phyloP scores from a whole-genome alignment of 441 rosid species.

The Kokia cookei region DNA sequence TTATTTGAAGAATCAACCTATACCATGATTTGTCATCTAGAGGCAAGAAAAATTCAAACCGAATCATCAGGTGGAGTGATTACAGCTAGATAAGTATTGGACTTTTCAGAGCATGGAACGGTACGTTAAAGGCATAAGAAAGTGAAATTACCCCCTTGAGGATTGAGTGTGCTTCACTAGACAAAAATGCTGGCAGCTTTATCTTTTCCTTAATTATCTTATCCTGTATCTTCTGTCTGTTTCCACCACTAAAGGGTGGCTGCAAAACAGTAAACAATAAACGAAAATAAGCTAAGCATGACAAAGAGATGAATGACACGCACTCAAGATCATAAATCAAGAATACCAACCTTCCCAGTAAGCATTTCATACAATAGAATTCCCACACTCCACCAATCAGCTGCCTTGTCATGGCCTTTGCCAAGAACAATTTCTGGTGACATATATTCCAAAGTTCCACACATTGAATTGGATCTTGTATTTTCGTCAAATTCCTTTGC shows the following conservation, averaged over 20 bases:
- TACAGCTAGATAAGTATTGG: background rate
- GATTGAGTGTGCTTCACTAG: slow-evolving; percentile 55
- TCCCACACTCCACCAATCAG: slow-evolving; percentile 99
- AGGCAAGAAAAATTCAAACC: background rate
- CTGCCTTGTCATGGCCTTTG: slow-evolving; percentile 90
- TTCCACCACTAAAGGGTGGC: slow-evolving; percentile 61
- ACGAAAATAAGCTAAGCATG: background rate
- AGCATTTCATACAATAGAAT: slow-evolving; percentile 88
- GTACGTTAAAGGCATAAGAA: background rate
- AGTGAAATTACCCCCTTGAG: slow-evolving; percentile 49
- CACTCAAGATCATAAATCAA: background rate
- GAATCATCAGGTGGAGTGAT: no score
- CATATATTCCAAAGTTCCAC: slow-evolving; percentile 95
- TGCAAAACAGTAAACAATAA: slow-evolving; percentile 18
- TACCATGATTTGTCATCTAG: background rate
- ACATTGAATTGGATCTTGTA: slow-evolving; percentile 86
- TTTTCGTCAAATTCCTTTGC: slow-evolving; percentile 87
- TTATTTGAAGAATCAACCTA: background rate
- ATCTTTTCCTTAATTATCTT: slow-evolving; percentile 62
- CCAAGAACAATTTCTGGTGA: slow-evolving; percentile 94
- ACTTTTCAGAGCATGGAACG: background rate
- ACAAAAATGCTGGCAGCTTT: slow-evolving; percentile 51
- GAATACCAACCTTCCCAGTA: slow-evolving; percentile 63
- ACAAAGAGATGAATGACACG: background rate
- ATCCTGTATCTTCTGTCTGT: slow-evolving; percentile 47